Conservation (phyloP, 306 rosid species). For the Begonia fuchsioides region DNA sequence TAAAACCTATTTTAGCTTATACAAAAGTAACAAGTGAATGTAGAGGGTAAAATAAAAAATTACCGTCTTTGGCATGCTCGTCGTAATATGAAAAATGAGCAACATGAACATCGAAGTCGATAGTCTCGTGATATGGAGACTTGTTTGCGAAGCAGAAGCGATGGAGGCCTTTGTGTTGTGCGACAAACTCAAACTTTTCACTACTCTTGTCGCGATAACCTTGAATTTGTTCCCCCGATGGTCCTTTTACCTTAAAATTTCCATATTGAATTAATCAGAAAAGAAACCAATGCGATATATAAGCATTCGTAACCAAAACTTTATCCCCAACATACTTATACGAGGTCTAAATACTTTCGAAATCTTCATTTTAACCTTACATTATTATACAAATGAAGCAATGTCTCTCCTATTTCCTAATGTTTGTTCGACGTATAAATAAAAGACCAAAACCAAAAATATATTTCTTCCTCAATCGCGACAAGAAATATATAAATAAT, state of each 20-base stretch:
- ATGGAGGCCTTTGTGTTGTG: constrained; percentile 31
- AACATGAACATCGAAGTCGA: constrained; percentile 73
- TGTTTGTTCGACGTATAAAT: too few relatives aligned
- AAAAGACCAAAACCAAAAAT: too few relatives aligned
- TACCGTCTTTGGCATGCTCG: constrained; percentile 93
- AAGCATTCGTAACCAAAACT: too few relatives aligned
- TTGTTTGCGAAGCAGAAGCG: constrained; percentile 69
- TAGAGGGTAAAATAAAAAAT: constrained; percentile 3
- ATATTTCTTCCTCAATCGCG: too few relatives aligned
- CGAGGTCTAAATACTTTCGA: too few relatives aligned
- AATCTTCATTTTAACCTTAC: too few relatives aligned
- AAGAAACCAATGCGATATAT: too few relatives aligned
- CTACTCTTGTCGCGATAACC: constrained; percentile 42
- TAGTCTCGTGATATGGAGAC: constrained; percentile 71
- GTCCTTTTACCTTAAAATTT: constrained; percentile 66
- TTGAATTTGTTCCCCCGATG: constrained; percentile 52
- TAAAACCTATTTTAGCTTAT: constrained; percentile 9
- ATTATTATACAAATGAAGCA: too few relatives aligned
- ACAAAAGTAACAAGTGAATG: background rate
- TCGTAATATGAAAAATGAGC: constrained; percentile 61
- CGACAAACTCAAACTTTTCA: constrained; percentile 52
- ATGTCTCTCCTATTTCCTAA: too few relatives aligned
- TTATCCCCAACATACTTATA: too few relatives aligned
- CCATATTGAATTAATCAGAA: background rate
- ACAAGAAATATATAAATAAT: too few relatives aligned